A percentile compares a stretch with the other conserved stretches of the same genome.
These are phyloP conservation scores for Vitis rupestris DNA, from an alignment of 164 flowering plant genomes.

Conservation along the genomic window DNA sequence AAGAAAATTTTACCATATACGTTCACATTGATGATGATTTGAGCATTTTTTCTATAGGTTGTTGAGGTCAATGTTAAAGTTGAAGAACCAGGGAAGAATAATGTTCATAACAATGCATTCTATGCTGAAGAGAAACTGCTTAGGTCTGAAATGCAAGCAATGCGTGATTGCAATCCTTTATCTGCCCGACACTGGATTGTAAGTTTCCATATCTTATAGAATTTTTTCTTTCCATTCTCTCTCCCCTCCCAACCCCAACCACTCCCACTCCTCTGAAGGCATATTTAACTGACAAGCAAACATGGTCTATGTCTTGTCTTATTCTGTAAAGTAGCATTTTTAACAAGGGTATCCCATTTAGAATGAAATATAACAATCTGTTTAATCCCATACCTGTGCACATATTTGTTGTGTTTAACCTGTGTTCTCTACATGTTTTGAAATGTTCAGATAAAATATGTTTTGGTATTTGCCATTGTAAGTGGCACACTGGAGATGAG, in stretches of 20 bases:
- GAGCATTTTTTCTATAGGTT: constrained; percentile 40
- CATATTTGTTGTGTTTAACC: no score
- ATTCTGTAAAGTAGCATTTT: no score
- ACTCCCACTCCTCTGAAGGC: neutral
- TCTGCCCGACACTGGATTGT: constrained; percentile 98
- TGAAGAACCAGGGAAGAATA: constrained; percentile 84
- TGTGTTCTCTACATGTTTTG: no score
- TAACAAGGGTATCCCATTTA: no score
- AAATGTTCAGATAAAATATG: no score
- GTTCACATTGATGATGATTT: neutral
- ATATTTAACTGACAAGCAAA: neutral
- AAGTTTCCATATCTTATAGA: constrained; percentile 25
- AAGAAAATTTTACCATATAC: no score
- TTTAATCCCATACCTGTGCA: no score
- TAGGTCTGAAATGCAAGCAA: constrained; percentile 76
- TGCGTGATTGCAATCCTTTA: constrained; percentile 85
- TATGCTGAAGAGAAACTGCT: constrained; percentile 88
- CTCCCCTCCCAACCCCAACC: neutral
- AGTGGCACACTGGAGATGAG: no score
- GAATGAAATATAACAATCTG: no score
- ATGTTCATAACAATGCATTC: constrained; percentile 90
- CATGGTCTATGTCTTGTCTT: no score
- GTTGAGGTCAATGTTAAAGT: constrained; percentile 87
- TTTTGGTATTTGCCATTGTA: no score
- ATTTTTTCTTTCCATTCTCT: neutral